Percentiles rank a stretch among this genome's conserved stretches.
Conservation (phyloP, 768 basidiomycete species). For the Filobasidium wieringae region DNA sequence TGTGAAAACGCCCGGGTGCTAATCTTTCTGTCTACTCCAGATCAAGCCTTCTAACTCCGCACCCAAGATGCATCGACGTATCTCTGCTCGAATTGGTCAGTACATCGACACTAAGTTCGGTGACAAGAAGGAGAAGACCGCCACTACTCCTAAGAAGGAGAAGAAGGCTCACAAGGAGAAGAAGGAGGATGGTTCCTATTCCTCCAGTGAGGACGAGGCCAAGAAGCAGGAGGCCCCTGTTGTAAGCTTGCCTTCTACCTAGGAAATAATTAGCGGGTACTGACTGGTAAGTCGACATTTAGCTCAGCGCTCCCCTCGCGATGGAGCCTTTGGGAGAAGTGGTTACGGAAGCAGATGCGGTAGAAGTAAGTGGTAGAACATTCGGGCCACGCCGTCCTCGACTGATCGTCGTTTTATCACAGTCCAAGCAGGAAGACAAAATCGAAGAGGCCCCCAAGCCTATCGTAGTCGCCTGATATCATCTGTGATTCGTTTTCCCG, state of each 20-base stretch:
- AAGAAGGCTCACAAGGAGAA: not conserved
- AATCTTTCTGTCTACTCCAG: not conserved
- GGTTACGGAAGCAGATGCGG: no score
- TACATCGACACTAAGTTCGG: constrained; percentile 5
- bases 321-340: not conserved
- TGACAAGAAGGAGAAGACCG: constrained; percentile 6
- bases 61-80: constrained; percentile 11
- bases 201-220: not conserved
- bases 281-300: not conserved
- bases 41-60: constrained; percentile 5
- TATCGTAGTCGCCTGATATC: no score
- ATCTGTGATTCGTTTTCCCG: no score
- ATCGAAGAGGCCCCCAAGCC: no score
- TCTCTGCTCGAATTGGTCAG: constrained; percentile 14
- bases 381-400: no score
- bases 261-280: not conserved
- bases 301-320: not conserved
- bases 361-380: no score
- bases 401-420: no score
- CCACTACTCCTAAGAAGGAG: not conserved
- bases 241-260: not conserved
- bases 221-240: not conserved
- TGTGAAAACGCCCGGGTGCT: not conserved
- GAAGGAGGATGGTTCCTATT: not conserved
- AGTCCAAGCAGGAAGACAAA: no score